These are phyloP conservation scores for Xylaria bambusicola DNA, from an alignment of 495 filamentous ascomycete genomes.

Conservation along the genomic window DNA sequence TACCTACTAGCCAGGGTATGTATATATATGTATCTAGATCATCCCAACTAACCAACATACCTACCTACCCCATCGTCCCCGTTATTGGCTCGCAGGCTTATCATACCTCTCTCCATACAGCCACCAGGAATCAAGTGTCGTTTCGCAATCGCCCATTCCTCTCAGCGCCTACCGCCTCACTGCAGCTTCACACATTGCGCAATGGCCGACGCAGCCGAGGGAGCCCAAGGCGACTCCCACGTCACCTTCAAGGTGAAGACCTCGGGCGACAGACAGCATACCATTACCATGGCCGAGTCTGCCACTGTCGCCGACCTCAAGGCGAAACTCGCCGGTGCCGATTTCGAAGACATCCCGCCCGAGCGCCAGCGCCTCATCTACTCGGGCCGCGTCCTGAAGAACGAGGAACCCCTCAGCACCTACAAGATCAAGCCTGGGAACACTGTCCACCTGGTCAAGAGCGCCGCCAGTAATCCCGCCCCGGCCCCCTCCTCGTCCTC, in stretches of 20 bases:
- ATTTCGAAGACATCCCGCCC: conserved; percentile 80
- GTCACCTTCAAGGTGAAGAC: conserved; percentile 96
- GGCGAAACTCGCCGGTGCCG: conserved; percentile 72
- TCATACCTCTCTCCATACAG: too few species aligned
- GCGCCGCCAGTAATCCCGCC: conserved; percentile 84
- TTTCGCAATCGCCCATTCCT: background rate
- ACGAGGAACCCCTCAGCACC: conserved; percentile 76
- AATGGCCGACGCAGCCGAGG: conserved; percentile 59
- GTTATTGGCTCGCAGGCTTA: too few species aligned
- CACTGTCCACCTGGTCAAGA: conserved; percentile 94
- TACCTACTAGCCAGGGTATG: too few species aligned
- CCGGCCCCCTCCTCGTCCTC: conserved; percentile 54
- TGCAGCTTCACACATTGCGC: background rate
- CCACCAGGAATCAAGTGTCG: too few species aligned
- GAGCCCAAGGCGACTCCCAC: conserved; percentile 49
- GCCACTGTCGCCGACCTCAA: conserved; percentile 86
- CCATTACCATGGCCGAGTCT: conserved; percentile 74
- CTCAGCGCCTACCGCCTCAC: too few species aligned
- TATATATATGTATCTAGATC: too few species aligned
- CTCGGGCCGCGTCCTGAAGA: conserved; percentile 93
- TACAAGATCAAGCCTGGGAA: conserved; percentile 98
- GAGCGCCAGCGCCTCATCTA: conserved; percentile 95
- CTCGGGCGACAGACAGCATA: conserved; percentile 80
- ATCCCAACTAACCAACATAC: too few species aligned
- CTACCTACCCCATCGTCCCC: too few species aligned